Conservation (phyloP, 257 asterid species). For the Ilex asprella region DNA sequence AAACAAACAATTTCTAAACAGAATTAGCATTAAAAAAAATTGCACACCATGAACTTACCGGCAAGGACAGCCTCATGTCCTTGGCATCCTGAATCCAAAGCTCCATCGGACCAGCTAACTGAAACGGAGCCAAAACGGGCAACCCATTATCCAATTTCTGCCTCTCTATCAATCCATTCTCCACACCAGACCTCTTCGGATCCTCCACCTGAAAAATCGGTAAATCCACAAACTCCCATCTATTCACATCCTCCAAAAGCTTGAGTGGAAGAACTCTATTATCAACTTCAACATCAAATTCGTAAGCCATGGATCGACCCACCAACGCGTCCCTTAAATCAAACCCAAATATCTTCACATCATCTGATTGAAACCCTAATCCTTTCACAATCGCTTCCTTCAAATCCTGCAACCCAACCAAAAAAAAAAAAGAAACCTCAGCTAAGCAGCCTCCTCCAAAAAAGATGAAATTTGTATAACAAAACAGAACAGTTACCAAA, state of each 20-base stretch:
- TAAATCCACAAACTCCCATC: slow-evolving; percentile 87
- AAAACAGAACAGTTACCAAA: too few relatives aligned
- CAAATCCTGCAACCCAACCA: slow-evolving; percentile 45
- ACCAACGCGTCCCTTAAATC: slow-evolving; percentile 81
- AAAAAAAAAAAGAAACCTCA: background rate
- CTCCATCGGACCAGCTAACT: slow-evolving; percentile 97
- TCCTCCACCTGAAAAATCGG: slow-evolving; percentile 67
- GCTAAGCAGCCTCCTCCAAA: background rate
- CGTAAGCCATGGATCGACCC: slow-evolving; percentile 84
- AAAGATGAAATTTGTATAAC: too few relatives aligned
- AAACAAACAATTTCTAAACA: background rate
- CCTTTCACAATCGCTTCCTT: slow-evolving; percentile 88
- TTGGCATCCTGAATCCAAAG: slow-evolving; percentile 95
- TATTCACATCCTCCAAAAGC: slow-evolving; percentile 87
- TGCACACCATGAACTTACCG: slow-evolving; percentile 46
- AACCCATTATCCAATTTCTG: slow-evolving; percentile 34
- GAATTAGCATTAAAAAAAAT: background rate
- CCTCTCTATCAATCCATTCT: slow-evolving; percentile 51
- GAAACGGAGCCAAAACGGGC: slow-evolving; percentile 89
- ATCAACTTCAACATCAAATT: slow-evolving; percentile 87
- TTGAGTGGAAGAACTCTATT: slow-evolving; percentile 71
- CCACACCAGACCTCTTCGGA: slow-evolving; percentile 17
- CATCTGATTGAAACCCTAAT: slow-evolving; percentile 77
- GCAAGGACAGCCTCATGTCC: slow-evolving; percentile 85
- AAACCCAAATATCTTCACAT: slow-evolving; percentile 72